phyloP scores from a whole-genome alignment of 805 yeast genomes.

The Wickerhamomyces rabaulensis region DNA sequence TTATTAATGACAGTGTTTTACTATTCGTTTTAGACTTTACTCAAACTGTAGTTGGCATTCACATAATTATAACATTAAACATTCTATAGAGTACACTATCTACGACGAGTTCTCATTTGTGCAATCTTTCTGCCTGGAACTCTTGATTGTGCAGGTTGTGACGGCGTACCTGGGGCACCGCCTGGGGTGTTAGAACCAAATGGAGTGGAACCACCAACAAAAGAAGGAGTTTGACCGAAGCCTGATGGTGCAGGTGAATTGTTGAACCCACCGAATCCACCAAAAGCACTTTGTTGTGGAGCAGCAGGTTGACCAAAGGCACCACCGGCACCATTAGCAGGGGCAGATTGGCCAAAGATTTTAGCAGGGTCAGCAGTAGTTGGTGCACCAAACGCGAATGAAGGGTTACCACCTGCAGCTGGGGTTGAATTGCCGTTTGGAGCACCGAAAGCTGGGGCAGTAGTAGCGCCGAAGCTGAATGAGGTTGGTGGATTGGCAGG shows the following conservation, averaged over 20 bases:
- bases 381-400: slow-evolving; percentile 6
- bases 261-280: not conserved
- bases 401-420: slow-evolving; percentile 1
- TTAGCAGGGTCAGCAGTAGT: slow-evolving; percentile 7
- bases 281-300: slow-evolving; percentile 1
- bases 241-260: slow-evolving; percentile 7
- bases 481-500: slow-evolving; percentile 12
- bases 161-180: slow-evolving; percentile 17
- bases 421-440: not conserved
- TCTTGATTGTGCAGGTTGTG: slow-evolving; percentile 10
- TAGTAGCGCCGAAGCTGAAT: slow-evolving; percentile 13
- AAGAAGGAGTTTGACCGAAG: not conserved
- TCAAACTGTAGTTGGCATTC: not conserved
- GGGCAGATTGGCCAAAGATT: slow-evolving; percentile 8
- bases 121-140: slow-evolving; percentile 23
- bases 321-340: not conserved
- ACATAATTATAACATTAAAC: not conserved
- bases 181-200: slow-evolving; percentile 5
- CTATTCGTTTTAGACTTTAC: not conserved
- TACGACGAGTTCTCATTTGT: slow-evolving; percentile 24
- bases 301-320: not conserved
- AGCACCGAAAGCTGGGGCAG: slow-evolving; percentile 9
- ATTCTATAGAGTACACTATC: slow-evolving; percentile 21
- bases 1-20: not conserved
- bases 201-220: slow-evolving; percentile 1